A percentile compares a stretch with the other conserved stretches of the same genome.
phyloP scores from a whole-genome alignment of 495 filamentous ascomycete genomes.

The Penicillium waksmanii region DNA sequence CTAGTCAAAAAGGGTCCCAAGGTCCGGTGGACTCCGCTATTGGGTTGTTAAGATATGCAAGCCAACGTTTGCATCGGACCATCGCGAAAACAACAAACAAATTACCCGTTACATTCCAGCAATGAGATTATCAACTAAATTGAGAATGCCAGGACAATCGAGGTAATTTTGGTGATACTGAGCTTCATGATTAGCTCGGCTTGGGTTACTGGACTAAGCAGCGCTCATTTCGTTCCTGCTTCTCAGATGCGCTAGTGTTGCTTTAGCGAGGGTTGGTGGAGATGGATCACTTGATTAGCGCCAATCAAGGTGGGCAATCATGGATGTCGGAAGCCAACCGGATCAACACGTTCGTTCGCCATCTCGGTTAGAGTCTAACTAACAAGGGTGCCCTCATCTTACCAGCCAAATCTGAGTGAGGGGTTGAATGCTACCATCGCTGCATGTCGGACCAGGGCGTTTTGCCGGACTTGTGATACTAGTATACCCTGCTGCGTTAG shows the following conservation, averaged over 20 bases:
- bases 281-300: neutral
- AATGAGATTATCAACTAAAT: neutral
- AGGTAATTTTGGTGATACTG: neutral
- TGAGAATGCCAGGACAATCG: neutral
- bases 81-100: neutral
- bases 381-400: neutral
- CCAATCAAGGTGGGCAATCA: neutral
- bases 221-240: constrained; percentile 2
- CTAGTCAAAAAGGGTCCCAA: neutral
- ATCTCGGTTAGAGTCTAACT: constrained; percentile 4
- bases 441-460: neutral
- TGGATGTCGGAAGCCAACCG: constrained; percentile 1
- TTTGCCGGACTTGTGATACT: neutral
- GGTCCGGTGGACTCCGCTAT: constrained; percentile 1
- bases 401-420: neutral
- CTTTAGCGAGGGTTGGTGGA: constrained; percentile 1
- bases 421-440: neutral
- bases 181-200: neutral
- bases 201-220: neutral
- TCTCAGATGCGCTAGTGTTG: neutral
- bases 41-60: neutral
- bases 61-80: neutral
- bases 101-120: neutral
- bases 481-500: neutral
- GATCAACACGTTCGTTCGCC: constrained; percentile 6